Conservation (phyloP, 768 basidiomycete species). For the Dentipellis fragilis region DNA sequence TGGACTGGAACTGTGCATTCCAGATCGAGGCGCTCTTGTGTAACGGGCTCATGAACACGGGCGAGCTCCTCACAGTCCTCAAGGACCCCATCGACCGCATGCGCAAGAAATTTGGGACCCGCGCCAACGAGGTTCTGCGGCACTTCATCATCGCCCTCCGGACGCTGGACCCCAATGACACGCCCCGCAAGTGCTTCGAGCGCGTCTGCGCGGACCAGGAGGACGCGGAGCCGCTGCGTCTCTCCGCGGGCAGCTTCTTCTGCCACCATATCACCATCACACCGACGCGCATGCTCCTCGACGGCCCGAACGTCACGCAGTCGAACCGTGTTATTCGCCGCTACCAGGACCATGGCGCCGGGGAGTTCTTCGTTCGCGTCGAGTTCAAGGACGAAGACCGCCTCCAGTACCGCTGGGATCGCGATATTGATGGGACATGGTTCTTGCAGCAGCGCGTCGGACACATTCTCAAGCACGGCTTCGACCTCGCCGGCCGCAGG, state of each 20-base stretch:
- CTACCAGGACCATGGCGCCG: constrained; percentile 27
- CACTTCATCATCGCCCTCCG: constrained; percentile 41
- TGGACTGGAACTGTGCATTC: constrained; percentile 63
- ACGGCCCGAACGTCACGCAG: constrained; percentile 68
- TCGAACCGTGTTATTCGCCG: constrained; percentile 74
- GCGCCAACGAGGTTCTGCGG: constrained; percentile 43
- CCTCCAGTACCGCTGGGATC: constrained; percentile 62
- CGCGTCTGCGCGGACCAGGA: constrained; percentile 20
- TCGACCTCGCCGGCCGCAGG: constrained; percentile 55
- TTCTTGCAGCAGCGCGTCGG: constrained; percentile 33
- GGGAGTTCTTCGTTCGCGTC: constrained; percentile 68
- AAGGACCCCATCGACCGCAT: constrained; percentile 34
- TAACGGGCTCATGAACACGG: constrained; percentile 54
- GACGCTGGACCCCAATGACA: constrained; percentile 30
- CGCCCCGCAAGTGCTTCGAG: constrained; percentile 36
- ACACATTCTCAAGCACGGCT: constrained; percentile 44
- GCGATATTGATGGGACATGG: constrained; percentile 46
- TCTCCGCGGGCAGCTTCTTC: constrained; percentile 35
- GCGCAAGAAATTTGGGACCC: constrained; percentile 19
- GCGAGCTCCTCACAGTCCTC: constrained; percentile 38
- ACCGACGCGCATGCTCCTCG: constrained; percentile 62
- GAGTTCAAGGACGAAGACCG: constrained; percentile 80
- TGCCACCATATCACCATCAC: constrained; percentile 72
- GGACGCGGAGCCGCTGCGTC: constrained; percentile 13
- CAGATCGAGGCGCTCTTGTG: constrained; percentile 65